Evolutionary conservation across 805 yeast genomes (phyloP), one percentile per base, ranked within the genome.

Genomic region (Lachancea quebecensis): DNA sequence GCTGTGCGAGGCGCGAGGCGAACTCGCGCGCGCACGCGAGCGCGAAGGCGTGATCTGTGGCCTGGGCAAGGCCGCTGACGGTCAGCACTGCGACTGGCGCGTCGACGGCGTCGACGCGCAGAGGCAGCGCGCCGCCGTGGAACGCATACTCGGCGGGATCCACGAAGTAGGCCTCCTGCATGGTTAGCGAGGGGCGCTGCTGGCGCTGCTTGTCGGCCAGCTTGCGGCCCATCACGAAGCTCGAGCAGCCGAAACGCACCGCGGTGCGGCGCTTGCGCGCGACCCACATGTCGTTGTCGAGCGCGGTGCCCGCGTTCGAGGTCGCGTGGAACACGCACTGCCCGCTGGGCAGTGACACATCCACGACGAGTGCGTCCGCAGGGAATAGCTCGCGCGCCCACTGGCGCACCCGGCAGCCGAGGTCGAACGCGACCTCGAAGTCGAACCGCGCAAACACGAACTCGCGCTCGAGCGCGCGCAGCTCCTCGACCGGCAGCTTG

Each of bases 111-210:
- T 44, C 44, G 15, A 73, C 51, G 47, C 67, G 67, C 29, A 78
- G 60, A 10, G 82, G 81, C 41, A 78, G 70, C 30, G 75, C 71
- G 44, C 84, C 84, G 18, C 84, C 84, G 51, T 75, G 79, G 28
- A 68, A 59, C 9, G 79, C 78, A 52, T 68, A 77, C 10, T 72
- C 76, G 15, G 52, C 52, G 9, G 71, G 62, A 27, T 71, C 68
- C 15, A 75, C 60, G 44, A 66, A 70, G 35, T 61, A 59, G 3
- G 67, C 69, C 35, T 70, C 74, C 7, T 73, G 62, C 41, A 67
- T 61, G 47, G 65, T 69, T 18, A 65, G 64, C 25, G 25, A 21
- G 25, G 25, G 6, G 25, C 25, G 25, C 25, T 21, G 25, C 25
- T 21, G n/a, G n/a, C n/a, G 25, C 46, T 73, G 60, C 53, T 71